Conservation (phyloP, 129 eudicot genomes). For the Flaveria ramosissima region DNA sequence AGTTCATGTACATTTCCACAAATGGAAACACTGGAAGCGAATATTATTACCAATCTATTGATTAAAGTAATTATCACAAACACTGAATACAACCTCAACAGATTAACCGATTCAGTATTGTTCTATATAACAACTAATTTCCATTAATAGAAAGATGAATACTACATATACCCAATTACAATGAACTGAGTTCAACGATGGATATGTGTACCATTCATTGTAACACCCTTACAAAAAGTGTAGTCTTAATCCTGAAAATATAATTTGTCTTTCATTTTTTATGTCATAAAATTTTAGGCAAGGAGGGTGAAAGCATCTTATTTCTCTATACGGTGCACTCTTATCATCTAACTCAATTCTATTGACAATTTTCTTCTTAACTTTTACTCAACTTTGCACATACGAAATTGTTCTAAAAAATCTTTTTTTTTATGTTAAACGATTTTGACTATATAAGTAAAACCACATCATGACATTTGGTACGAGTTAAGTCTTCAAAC, state of each 20-base stretch:
- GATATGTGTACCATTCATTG: neutral
- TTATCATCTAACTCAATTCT: neutral
- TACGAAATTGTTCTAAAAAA: too few relatives aligned
- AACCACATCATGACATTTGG: constrained; percentile 1
- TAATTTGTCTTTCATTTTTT: neutral
- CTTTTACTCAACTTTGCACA: neutral
- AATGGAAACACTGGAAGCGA: constrained; percentile 9
- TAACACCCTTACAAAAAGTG: constrained; percentile 7
- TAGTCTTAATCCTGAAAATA: constrained; percentile 2
- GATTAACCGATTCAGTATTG: neutral
- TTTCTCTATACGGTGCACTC: neutral
- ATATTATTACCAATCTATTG: neutral
- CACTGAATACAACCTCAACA: neutral
- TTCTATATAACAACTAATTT: neutral
- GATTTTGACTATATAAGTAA: neutral
- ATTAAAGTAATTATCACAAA: constrained; percentile 3
- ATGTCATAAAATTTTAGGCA: neutral
- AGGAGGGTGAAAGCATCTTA: neutral
- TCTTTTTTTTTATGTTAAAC: too few relatives aligned
- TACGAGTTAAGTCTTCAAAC: neutral
- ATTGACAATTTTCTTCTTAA: neutral
- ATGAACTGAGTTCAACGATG: constrained; percentile 11
- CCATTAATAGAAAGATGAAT: constrained; percentile 10
- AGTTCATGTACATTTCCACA: constrained; percentile 3
- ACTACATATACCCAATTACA: constrained; percentile 19